phyloP scores from a whole-genome alignment of 1,284 basidiomycete genomes.

The Earliella scabrosa region DNA sequence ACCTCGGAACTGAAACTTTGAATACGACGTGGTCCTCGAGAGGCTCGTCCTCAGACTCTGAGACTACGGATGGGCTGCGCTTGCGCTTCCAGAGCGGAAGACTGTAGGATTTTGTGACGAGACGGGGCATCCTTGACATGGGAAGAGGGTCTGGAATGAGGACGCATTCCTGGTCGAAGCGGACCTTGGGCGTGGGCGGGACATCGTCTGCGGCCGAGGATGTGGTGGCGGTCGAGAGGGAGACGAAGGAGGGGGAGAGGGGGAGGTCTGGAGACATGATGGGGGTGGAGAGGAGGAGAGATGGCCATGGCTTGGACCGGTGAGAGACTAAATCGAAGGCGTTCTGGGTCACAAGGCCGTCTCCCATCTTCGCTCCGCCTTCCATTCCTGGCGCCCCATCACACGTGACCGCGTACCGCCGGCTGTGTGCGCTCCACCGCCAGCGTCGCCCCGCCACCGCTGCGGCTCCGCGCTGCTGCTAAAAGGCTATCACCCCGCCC shows the following conservation, averaged over 20 bases:
- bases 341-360: conserved; percentile 10
- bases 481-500: no score
- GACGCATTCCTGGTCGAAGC: conserved; percentile 68
- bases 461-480: no score
- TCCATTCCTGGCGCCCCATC: conserved; percentile 3
- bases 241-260: conserved; percentile 18
- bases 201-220: conserved; percentile 1
- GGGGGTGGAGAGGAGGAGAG: conserved; percentile 2
- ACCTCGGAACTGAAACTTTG: conserved; percentile 66
- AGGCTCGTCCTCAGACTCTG: conserved; percentile 44
- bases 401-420: conserved; percentile 25
- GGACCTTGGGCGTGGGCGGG: conserved; percentile 36
- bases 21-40: conserved; percentile 45
- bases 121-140: conserved; percentile 46
- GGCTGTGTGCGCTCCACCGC: conserved; percentile 3
- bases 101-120: conserved; percentile 63
- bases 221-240: conserved; percentile 13
- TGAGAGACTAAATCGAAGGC: background rate
- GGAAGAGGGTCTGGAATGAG: conserved; percentile 60
- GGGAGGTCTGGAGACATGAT: conserved; percentile 18
- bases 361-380: background rate
- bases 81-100: conserved; percentile 61
- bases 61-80: conserved; percentile 32
- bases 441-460: no score
- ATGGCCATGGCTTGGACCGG: background rate